These are phyloP conservation scores for Pholiota molesta DNA, from an alignment of 768 basidiomycete species.

Conservation along the genomic window DNA sequence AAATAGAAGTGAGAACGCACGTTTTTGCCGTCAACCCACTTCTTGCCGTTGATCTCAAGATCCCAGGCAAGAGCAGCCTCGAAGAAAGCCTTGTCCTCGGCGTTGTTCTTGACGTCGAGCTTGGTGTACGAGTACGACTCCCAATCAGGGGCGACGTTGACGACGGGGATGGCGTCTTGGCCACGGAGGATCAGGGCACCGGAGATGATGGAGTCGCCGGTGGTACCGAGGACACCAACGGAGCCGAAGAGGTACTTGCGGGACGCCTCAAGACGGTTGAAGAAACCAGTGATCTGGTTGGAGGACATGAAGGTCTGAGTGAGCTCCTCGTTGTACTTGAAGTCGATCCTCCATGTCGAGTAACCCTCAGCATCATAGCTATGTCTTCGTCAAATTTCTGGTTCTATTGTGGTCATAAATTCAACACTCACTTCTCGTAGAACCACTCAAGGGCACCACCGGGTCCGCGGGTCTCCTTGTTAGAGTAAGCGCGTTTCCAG, in stretches of 20 bases:
- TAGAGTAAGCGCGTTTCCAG: slow-evolving; percentile 98
- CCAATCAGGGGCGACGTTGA: slow-evolving; percentile 87
- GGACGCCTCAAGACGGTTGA: slow-evolving; percentile 96
- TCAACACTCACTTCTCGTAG: slow-evolving; percentile 78
- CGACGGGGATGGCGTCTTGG: slow-evolving; percentile 65
- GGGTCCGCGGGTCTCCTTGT: slow-evolving; percentile 91
- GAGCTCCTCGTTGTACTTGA: slow-evolving; percentile 96
- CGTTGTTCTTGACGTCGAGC: slow-evolving; percentile 69
- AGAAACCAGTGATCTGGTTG: slow-evolving; percentile 94
- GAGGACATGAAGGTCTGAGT: slow-evolving; percentile 93
- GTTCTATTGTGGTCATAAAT: too few relatives aligned
- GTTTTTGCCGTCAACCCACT: slow-evolving; percentile 90
- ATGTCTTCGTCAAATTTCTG: background rate
- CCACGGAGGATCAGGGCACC: slow-evolving; percentile 88
- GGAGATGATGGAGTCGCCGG: slow-evolving; percentile 78
- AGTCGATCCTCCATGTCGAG: slow-evolving; percentile 91
- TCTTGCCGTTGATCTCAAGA: slow-evolving; percentile 84
- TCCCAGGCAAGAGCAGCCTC: slow-evolving; percentile 95
- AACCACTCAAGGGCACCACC: slow-evolving; percentile 92
- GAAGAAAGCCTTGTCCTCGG: slow-evolving; percentile 86
- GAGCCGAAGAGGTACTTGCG: slow-evolving; percentile 97
- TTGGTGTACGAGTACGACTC: slow-evolving; percentile 85
- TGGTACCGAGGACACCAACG: slow-evolving; percentile 83
- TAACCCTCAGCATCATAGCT: slow-evolving; percentile 90
- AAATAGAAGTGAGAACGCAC: slow-evolving; percentile 49